phyloP scores from a whole-genome alignment of 805 yeast species.

The Yamadazyma kitorensis region DNA sequence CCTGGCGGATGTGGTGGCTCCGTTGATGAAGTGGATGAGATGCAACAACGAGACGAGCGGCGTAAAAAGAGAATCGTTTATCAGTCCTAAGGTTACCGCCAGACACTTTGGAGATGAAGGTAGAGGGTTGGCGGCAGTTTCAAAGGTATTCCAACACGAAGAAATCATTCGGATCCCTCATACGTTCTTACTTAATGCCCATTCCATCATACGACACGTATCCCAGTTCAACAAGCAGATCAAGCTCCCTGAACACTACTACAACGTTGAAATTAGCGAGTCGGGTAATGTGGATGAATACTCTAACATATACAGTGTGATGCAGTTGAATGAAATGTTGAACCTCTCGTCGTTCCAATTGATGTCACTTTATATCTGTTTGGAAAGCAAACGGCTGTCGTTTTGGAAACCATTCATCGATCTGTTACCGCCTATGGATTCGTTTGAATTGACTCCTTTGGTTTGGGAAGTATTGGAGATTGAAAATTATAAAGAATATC shows the following conservation, averaged over 20 bases:
- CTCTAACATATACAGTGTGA: conserved; percentile 28
- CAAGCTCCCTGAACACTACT: conserved; percentile 16
- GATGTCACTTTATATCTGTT: conserved; percentile 45
- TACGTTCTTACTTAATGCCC: conserved; percentile 54
- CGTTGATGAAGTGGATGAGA: conserved; percentile 6
- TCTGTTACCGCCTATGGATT: conserved; percentile 56
- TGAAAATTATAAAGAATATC: conserved; percentile 23
- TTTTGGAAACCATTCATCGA: conserved; percentile 71
- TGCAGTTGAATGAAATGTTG: conserved; percentile 33
- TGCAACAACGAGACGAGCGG: neutral
- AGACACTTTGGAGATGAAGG: conserved; percentile 35
- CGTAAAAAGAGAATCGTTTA: conserved; percentile 3
- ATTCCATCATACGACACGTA: conserved; percentile 44
- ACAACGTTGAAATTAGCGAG: conserved; percentile 16
- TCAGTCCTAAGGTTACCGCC: conserved; percentile 6
- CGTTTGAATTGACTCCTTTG: conserved; percentile 58
- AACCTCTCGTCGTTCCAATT: conserved; percentile 59
- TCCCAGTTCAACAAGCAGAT: conserved; percentile 40
- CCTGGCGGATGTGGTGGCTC: too few species aligned
- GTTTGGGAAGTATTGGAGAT: conserved; percentile 49
- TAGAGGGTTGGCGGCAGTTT: conserved; percentile 55
- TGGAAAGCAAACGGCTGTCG: conserved; percentile 37
- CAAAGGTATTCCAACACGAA: conserved; percentile 37
- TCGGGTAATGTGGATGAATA: conserved; percentile 17
- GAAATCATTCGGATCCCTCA: conserved; percentile 56